Percentiles rank a stretch among this genome's conserved stretches.
phyloP scores from a whole-genome alignment of 2,329 filamentous ascomycete species.

The Alternaria gansuensis region DNA sequence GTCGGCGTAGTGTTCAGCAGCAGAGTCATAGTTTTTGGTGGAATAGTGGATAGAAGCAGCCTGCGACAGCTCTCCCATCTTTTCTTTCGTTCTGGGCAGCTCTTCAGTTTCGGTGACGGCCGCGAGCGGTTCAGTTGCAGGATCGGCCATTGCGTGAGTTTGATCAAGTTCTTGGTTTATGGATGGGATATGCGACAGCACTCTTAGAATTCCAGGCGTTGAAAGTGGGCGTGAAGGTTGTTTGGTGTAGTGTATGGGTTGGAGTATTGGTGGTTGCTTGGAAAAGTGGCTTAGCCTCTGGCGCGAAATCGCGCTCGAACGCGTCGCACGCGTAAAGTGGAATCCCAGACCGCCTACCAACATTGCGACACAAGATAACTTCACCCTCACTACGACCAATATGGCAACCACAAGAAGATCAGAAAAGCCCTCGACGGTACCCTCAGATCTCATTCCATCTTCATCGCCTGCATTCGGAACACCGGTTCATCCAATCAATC shows the following conservation, averaged over 20 bases:
- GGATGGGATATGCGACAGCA: slow-evolving; percentile 19
- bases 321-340: slow-evolving; percentile 38
- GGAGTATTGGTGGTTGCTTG: slow-evolving; percentile 8
- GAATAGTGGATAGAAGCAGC: slow-evolving; percentile 86
- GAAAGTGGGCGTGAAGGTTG: slow-evolving; percentile 10
- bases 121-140: slow-evolving; percentile 32
- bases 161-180: not conserved
- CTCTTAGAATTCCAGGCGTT: not conserved
- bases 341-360: slow-evolving; percentile 11
- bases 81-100: slow-evolving; percentile 62
- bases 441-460: slow-evolving; percentile 74
- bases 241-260: slow-evolving; percentile 7
- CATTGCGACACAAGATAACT: slow-evolving; percentile 6
- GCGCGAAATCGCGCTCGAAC: slow-evolving; percentile 21
- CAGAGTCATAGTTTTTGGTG: slow-evolving; percentile 85
- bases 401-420: slow-evolving; percentile 46
- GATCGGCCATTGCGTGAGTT: slow-evolving; percentile 37
- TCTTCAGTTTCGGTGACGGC: slow-evolving; percentile 35
- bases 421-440: slow-evolving; percentile 43
- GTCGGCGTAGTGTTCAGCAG: slow-evolving; percentile 85
- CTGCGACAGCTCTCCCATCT: slow-evolving; percentile 78
- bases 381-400: slow-evolving; percentile 14
- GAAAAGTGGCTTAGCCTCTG: slow-evolving; percentile 19
- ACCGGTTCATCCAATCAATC: slow-evolving; percentile 78
- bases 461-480: slow-evolving; percentile 92